phyloP scores from a whole-genome alignment of 371 early-diverging fungal genomes.

The Actinomucor elegans region DNA sequence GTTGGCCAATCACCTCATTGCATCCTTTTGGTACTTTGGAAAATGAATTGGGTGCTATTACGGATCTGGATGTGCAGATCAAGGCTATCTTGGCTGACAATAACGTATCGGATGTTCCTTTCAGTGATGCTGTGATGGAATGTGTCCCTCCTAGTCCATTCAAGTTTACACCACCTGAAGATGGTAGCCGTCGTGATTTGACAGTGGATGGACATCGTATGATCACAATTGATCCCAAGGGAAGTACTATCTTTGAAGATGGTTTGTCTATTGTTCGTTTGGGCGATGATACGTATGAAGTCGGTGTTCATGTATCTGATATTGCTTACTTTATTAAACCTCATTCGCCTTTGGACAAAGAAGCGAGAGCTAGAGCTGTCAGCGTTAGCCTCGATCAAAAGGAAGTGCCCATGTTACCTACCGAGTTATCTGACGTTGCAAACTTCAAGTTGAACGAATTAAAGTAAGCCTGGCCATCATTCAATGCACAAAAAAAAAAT shows the following conservation, averaged over 20 bases:
- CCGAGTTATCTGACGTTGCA: conserved; percentile 64
- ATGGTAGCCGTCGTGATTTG: conserved; percentile 66
- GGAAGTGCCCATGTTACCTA: conserved; percentile 97
- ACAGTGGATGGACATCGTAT: conserved; percentile 19
- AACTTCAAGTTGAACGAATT: conserved; percentile 32
- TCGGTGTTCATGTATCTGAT: conserved; percentile 98
- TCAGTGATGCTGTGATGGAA: conserved; percentile 64
- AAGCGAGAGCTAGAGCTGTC: conserved; percentile 90
- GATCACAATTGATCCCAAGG: conserved; percentile 20
- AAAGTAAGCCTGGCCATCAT: conserved; percentile 18
- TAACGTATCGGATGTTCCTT: conserved; percentile 56
- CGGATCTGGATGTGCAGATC: conserved; percentile 67
- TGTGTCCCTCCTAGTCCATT: conserved; percentile 55
- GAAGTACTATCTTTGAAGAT: conserved; percentile 78
- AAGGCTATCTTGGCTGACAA: conserved; percentile 73
- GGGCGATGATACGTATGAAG: conserved; percentile 75
- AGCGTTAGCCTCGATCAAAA: conserved; percentile 94
- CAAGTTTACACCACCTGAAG: conserved; percentile 25
- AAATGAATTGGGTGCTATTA: conserved; percentile 64
- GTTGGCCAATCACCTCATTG: conserved; percentile 72
- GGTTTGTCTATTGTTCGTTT: conserved; percentile 78
- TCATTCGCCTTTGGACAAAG: conserved; percentile 86
- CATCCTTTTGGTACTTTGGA: conserved; percentile 76
- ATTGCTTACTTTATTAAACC: conserved; percentile 94
- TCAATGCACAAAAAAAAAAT: neutral